Evolutionary conservation across 2,329 filamentous ascomycete species (phyloP), one percentile per base, ranked within the genome.

Genomic region (Acarospora socialis): DNA sequence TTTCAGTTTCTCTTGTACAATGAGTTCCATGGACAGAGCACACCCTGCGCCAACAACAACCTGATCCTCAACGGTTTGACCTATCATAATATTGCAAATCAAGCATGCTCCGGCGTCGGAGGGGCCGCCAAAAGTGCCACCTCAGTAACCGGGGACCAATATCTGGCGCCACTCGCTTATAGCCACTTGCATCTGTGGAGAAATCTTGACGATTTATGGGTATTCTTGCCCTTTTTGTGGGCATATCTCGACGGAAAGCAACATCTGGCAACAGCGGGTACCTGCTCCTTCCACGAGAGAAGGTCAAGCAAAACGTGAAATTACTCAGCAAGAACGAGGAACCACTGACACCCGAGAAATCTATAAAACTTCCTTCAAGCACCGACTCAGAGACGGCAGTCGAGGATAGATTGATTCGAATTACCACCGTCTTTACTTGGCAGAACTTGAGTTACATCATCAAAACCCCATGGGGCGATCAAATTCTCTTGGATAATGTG

Each of bases 361-460:
- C n/a, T n/a, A n/a, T n/a, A n/a, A n/a, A n/a, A n/a, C n/a, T n/a
- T n/a, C n/a, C n/a, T n/a, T n/a, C n/a, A n/a, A 7, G 12, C 13
- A 12, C 8, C 17, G 32, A 60, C 3, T 28, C 34, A 12, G 36
- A 32, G 7, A 29, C 33, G 9, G 34, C 20, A n/a, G 16, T 14
- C 8, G 21, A 5, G 14, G 25, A n/a, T 16, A 32, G 13, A 13
- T 44, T 45, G 2, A 67, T 44, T n/a, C n/a, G n/a, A n/a, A n/a
- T n/a, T n/a, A n/a, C n/a, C n/a, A 71, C 74, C 21, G 63, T 83
- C n/a, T 65, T 92, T 37, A 92, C 84, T 0, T 93, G 83, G 79
- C 80, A 87, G 50, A 65, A 80, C 41, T 72, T 94, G 38, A 81
- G 77, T 48, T 93, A 93, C 50, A 68, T 49, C 30, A 77, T 67